These are phyloP conservation scores for Cornus suecica DNA, from an alignment of 148 eudicot species.

Conservation along the genomic window DNA sequence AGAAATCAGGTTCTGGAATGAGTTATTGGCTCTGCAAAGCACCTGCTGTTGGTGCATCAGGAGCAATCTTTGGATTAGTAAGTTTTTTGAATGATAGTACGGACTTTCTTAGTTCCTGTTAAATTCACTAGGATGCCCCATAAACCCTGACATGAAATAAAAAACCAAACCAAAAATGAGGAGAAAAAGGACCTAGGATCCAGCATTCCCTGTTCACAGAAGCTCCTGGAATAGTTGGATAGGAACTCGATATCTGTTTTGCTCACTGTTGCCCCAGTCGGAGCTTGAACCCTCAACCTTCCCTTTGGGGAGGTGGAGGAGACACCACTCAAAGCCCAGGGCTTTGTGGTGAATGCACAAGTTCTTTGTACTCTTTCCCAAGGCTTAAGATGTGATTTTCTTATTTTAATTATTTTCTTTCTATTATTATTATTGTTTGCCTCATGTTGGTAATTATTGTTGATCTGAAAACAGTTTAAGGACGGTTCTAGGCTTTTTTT, in stretches of 20 bases:
- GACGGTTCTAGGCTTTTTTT: background rate
- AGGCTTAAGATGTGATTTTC: background rate
- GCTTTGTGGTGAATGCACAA: background rate
- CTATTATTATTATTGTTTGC: background rate
- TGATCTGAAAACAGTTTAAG: background rate
- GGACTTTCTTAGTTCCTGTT: background rate
- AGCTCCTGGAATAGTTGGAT: background rate
- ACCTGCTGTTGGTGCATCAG: slow-evolving; percentile 89
- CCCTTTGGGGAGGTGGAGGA: background rate
- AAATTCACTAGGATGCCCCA: background rate
- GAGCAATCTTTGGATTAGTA: slow-evolving; percentile 90
- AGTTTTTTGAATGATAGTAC: slow-evolving; percentile 15
- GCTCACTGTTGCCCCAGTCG: no score
- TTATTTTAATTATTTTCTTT: no score
- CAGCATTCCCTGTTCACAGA: background rate
- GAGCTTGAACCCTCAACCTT: background rate
- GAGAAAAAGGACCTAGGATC: background rate
- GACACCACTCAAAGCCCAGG: no score
- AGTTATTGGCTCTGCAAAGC: slow-evolving; percentile 76
- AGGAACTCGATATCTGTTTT: background rate
- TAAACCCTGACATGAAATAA: background rate
- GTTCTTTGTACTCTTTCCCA: background rate
- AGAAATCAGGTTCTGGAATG: slow-evolving; percentile 58
- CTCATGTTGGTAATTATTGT: background rate
- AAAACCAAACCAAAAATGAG: background rate